phyloP scores from a whole-genome alignment of 2,329 filamentous ascomycete genomes.

The Parafenestella ontariensis region DNA sequence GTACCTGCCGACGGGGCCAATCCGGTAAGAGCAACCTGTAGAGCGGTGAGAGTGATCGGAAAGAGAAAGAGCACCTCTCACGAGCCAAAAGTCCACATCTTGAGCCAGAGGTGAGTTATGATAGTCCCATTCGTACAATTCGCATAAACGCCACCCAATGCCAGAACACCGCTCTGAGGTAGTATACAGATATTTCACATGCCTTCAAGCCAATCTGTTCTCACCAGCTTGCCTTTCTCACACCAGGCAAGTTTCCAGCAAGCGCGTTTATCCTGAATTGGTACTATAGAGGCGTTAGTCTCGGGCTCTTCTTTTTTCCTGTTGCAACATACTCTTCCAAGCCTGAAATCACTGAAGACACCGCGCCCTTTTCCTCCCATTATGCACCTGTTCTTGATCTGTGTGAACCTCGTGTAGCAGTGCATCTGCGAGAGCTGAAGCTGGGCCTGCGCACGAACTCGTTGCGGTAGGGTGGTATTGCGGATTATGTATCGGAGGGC shows the following conservation, averaged over 20 bases:
- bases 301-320: too few relatives aligned
- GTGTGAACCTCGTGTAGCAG: slow-evolving; percentile 89
- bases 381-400: slow-evolving; percentile 93
- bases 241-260: slow-evolving; percentile 84
- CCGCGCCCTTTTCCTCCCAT: slow-evolving; percentile 88
- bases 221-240: slow-evolving; percentile 97
- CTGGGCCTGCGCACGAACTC: slow-evolving; percentile 89
- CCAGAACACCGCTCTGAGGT: slow-evolving; percentile 10
- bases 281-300: slow-evolving; percentile 65
- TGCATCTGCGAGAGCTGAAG: slow-evolving; percentile 95
- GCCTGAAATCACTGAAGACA: slow-evolving; percentile 91
- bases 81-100: background rate
- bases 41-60: slow-evolving; percentile 22
- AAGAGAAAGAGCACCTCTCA: slow-evolving; percentile 10
- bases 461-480: slow-evolving; percentile 83
- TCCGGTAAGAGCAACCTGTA: too few relatives aligned
- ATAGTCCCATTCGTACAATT: slow-evolving; percentile 17
- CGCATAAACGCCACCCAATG: slow-evolving; percentile 42
- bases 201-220: background rate
- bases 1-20: slow-evolving; percentile 12
- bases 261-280: slow-evolving; percentile 92
- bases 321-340: slow-evolving; percentile 75
- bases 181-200: slow-evolving; percentile 31
- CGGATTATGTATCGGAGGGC: slow-evolving; percentile 82
- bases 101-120: slow-evolving; percentile 7